Evolutionary conservation across 2,329 filamentous ascomycete genomes (phyloP).

Genomic region (Pleoardoris graminearum): DNA sequence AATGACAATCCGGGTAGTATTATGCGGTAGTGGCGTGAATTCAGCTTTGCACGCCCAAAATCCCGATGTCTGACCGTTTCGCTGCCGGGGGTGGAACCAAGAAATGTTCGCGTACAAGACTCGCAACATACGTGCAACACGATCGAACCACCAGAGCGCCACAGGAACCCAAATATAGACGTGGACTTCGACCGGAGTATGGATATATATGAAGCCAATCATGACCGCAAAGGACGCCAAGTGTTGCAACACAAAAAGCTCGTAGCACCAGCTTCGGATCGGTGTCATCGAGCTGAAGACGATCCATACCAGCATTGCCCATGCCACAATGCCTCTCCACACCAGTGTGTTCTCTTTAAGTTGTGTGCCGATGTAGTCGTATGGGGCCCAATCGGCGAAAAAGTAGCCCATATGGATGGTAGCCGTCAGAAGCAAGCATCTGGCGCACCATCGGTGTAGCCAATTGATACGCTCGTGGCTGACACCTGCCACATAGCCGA

Average conservation of each 20-base stretch:
- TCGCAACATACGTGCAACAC: constrained; percentile 53
- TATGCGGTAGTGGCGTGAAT: constrained; percentile 54
- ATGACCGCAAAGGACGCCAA: constrained; percentile 64
- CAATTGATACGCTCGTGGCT: constrained; percentile 73
- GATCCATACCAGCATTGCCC: constrained; percentile 68
- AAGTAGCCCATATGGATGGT: constrained; percentile 73
- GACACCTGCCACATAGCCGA: constrained; percentile 64
- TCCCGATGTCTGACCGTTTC: constrained; percentile 32
- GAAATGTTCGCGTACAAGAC: constrained; percentile 47
- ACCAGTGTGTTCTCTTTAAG: constrained; percentile 66
- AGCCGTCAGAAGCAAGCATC: constrained; percentile 69
- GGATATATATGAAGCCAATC: constrained; percentile 65
- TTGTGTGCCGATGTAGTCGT: constrained; percentile 62
- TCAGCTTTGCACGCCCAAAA: constrained; percentile 46
- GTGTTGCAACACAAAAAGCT: constrained; percentile 71
- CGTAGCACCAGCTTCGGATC: constrained; percentile 67
- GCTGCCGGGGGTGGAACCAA: constrained; percentile 45
- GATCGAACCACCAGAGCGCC: constrained; percentile 65
- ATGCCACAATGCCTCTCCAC: constrained; percentile 68
- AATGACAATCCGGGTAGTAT: constrained; percentile 61
- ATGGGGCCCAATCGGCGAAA: constrained; percentile 64
- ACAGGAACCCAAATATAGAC: constrained; percentile 70
- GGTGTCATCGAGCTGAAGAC: constrained; percentile 65
- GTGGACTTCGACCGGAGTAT: constrained; percentile 62
- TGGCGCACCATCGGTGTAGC: constrained; percentile 72